phyloP scores from a whole-genome alignment of 176 grass and related monocot species.

The Cenchrus fungigraminus region DNA sequence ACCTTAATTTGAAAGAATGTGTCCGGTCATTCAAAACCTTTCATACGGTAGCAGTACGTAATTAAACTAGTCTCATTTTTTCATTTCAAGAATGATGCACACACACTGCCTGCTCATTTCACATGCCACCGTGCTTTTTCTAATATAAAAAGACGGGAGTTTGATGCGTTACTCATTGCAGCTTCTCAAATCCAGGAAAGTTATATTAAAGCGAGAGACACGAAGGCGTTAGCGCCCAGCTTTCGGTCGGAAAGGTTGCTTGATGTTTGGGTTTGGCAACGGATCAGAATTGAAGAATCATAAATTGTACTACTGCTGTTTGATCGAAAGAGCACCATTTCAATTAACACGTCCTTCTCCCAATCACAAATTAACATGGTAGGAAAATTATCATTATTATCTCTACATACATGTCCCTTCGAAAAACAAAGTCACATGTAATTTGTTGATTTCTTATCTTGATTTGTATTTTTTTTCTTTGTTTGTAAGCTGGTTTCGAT shows the following conservation, averaged over 20 bases:
- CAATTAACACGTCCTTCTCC: no score
- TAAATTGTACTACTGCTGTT: background rate
- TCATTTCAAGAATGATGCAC: background rate
- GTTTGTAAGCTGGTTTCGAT: no score
- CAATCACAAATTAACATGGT: no score
- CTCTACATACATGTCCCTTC: no score
- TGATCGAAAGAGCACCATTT: no score
- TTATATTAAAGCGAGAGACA: background rate
- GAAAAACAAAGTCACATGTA: no score
- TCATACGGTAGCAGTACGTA: background rate
- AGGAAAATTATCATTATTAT: no score
- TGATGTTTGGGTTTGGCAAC: background rate
- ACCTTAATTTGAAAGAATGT: no score
- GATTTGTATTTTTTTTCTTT: no score
- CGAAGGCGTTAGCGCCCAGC: background rate
- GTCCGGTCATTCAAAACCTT: background rate
- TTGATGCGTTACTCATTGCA: background rate
- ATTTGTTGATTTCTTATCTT: no score
- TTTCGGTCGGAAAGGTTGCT: conserved; percentile 10
- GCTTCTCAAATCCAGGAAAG: background rate
- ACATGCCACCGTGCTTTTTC: background rate
- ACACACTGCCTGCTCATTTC: background rate
- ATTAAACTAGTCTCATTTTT: background rate
- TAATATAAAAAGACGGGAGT: background rate
- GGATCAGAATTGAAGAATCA: background rate